Conservation (phyloP, 495 filamentous ascomycete species). For the Aspergillus asperescens region DNA sequence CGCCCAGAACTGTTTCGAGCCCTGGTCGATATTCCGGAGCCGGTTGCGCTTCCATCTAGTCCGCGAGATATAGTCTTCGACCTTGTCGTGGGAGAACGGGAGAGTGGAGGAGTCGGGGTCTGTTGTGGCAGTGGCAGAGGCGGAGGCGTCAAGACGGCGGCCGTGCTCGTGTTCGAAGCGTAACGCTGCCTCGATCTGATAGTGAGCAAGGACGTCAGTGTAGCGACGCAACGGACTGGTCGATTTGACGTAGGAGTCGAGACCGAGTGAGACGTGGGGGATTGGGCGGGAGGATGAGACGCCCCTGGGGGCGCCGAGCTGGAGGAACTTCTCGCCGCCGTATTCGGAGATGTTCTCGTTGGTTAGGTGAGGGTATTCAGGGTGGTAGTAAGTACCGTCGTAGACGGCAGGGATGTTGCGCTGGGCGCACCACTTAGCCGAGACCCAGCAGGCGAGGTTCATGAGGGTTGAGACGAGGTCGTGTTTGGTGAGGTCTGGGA, state of each 20-base stretch:
- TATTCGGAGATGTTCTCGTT: conserved; percentile 30
- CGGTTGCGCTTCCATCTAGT: conserved; percentile 29
- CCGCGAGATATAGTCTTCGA: conserved; percentile 45
- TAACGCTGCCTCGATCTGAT: conserved; percentile 83
- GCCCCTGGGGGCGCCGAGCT: conserved; percentile 42
- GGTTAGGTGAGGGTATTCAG: conserved; percentile 44
- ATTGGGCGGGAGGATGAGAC: conserved; percentile 46
- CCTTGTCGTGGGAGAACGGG: conserved; percentile 54
- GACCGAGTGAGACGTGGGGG: conserved; percentile 56
- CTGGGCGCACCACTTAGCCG: conserved; percentile 65
- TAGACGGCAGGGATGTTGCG: conserved; percentile 77
- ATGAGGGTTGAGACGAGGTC: conserved; percentile 61
- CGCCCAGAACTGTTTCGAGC: conserved; percentile 54
- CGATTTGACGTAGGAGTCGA: conserved; percentile 67
- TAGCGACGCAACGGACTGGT: conserved; percentile 86
- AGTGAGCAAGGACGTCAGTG: conserved; percentile 77
- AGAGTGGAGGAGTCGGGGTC: conserved; percentile 45
- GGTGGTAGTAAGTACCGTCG: conserved; percentile 60
- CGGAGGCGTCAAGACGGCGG: conserved; percentile 42
- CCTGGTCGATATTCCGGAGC: conserved; percentile 30
- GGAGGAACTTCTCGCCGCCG: conserved; percentile 29
- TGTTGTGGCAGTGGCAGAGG: too few relatives aligned
- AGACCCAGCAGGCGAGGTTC: conserved; percentile 69
- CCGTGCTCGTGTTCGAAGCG: conserved; percentile 59
- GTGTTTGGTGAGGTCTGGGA: conserved; percentile 34